These are phyloP conservation scores for Orbilia brochopaga DNA, from an alignment of 2,329 filamentous ascomycete species.

Conservation along the genomic window DNA sequence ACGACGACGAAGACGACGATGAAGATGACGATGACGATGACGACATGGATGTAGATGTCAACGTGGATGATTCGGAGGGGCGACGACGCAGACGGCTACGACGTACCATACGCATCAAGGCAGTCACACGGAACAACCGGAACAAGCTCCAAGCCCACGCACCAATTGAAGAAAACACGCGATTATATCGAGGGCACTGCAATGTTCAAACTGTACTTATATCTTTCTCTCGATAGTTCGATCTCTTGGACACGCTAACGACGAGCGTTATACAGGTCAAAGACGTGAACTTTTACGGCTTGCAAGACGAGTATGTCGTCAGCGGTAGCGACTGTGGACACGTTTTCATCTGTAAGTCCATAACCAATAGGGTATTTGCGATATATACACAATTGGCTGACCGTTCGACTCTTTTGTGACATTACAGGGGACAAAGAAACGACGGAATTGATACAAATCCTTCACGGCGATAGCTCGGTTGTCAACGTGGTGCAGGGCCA, in stretches of 20 bases:
- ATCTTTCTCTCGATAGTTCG: conserved; percentile 15
- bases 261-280: conserved; percentile 61
- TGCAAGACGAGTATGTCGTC: conserved; percentile 72
- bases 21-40: conserved; percentile 51
- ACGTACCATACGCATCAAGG: conserved; percentile 42
- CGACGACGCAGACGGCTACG: conserved; percentile 28
- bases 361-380: conserved; percentile 36
- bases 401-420: conserved; percentile 6
- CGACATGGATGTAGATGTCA: conserved; percentile 39
- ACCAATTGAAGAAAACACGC: conserved; percentile 60
- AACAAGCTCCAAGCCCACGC: conserved; percentile 45
- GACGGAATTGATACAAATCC: conserved; percentile 67
- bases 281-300: conserved; percentile 72
- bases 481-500: conserved; percentile 71
- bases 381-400: conserved; percentile 22
- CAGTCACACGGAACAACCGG: conserved; percentile 33
- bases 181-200: conserved; percentile 69
- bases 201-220: conserved; percentile 65
- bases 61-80: conserved; percentile 29
- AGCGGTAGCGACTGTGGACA: conserved; percentile 71
- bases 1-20: conserved; percentile 56
- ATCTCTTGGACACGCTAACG: conserved; percentile 25
- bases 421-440: conserved; percentile 65
- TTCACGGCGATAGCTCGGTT: conserved; percentile 72
- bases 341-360: conserved; percentile 66